Percentiles rank a stretch among this genome's conserved stretches.
Conservation (phyloP, 805 yeast species). For the Suhomyces faveliae region DNA sequence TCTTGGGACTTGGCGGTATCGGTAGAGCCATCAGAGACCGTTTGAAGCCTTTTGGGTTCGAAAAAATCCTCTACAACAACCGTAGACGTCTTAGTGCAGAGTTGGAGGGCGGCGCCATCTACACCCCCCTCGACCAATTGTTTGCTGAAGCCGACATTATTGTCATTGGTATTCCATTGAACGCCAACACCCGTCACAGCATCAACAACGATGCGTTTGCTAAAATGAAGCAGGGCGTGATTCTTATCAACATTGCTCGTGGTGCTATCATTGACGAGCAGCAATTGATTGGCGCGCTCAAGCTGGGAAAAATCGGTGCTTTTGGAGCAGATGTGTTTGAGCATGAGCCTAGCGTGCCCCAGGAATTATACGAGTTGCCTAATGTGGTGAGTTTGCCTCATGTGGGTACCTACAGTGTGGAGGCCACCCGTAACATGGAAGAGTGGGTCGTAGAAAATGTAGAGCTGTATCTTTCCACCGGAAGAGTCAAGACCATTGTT, state of each 20-base stretch:
- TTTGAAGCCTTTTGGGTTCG: constrained; percentile 74
- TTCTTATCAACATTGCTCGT: constrained; percentile 81
- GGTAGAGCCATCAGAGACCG: constrained; percentile 78
- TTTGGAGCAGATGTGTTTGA: constrained; percentile 79
- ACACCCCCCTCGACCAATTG: constrained; percentile 69
- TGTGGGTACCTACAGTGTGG: constrained; percentile 79
- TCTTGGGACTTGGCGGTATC: constrained; percentile 87
- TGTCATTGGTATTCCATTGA: constrained; percentile 76
- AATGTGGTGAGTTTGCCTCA: constrained; percentile 82
- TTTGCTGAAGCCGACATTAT: constrained; percentile 64
- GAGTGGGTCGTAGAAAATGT: constrained; percentile 71
- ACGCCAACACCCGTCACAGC: constrained; percentile 65
- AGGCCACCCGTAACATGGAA: constrained; percentile 81
- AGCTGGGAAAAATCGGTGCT: constrained; percentile 61
- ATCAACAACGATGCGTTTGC: constrained; percentile 58
- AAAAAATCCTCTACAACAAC: constrained; percentile 69
- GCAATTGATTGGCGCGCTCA: constrained; percentile 54
- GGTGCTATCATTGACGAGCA: constrained; percentile 78
- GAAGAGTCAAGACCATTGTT: constrained; percentile 72
- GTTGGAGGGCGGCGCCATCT: constrained; percentile 66
- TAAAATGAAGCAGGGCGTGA: constrained; percentile 77
- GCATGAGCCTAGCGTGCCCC: constrained; percentile 67
- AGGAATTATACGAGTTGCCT: constrained; percentile 59
- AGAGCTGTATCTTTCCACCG: constrained; percentile 53
- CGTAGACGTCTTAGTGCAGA: constrained; percentile 58